Evolutionary conservation across 768 basidiomycete species (phyloP), one percentile per base, ranked within the genome.

Genomic region (Leccinum boreale): DNA sequence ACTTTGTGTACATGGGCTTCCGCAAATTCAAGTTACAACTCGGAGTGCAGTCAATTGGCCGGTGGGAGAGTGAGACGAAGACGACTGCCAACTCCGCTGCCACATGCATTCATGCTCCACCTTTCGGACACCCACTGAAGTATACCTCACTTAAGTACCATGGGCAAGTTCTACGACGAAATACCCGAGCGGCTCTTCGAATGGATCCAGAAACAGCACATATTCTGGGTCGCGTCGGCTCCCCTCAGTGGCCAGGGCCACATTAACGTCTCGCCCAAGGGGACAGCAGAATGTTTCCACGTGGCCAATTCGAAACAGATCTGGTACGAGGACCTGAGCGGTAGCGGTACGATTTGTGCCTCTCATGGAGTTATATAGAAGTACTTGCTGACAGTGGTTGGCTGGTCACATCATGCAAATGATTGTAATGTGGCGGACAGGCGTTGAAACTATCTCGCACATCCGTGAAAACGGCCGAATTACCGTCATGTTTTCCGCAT

Each of bases 311-410:
- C 78, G 9, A 79, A 80, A 75, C 45, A 74, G 70, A 83, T 85
- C 2, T 89, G 87, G 88, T 90, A 90, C 59, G 86, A 90, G 64
- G 87, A 90, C 67, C 74, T 87, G 46, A 84, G 82, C 15, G 88
- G 88, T 9, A 84, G 85, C 59, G 86, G 86, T 85, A 72, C 19
- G 42, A 44, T 44, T 57, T 42, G 78, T 74, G 19, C n/a, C 26
- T 21, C 12, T 5, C 42, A 21, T 21, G 19, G 11, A 44, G 5
- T 44, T 44, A 44, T 19, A 19, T 17, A 52, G 28, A 24, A 29
- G 21, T 4, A 3, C 12, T 14, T 14, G 33, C 51, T 50, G 19
- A 61, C 12, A 44, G 21, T 17, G 6, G 24, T 52, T 21, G 60
- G 15, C n/a, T 44, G 42, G 19, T 10, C 39, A 44, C 39, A 42